Evolutionary conservation across 352 stramenopile genomes (phyloP).

Genomic region (Blastocystis hominis): DNA sequence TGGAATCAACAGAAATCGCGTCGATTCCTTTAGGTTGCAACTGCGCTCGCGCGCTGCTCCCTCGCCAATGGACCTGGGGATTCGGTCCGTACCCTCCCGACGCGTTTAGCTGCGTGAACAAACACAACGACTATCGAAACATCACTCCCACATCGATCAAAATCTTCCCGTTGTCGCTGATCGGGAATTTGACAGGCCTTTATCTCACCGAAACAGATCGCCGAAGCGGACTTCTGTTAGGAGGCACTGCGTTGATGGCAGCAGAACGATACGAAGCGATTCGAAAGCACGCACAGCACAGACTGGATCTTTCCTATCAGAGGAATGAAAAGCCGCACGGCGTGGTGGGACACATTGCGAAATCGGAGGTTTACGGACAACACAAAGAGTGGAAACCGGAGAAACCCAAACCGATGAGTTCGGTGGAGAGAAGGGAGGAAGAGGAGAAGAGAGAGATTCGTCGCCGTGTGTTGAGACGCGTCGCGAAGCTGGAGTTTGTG

Average conservation of each 20-base stretch:
- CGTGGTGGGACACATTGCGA: not conserved
- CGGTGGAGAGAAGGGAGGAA: not conserved
- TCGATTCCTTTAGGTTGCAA: conserved; percentile 42
- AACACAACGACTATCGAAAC: conserved; percentile 26
- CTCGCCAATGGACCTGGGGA: not conserved
- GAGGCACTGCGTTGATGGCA: not conserved
- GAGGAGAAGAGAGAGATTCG: not conserved
- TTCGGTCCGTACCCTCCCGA: conserved; percentile 32
- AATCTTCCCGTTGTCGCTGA: conserved; percentile 15
- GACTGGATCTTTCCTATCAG: not conserved
- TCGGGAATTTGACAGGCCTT: conserved; percentile 16
- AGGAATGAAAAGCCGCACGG: not conserved
- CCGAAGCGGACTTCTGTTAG: conserved; percentile 1
- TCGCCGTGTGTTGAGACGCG: not conserved
- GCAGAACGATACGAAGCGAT: not conserved
- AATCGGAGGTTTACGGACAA: not conserved
- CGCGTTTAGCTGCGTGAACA: not conserved
- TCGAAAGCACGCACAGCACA: not conserved
- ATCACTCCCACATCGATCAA: conserved; percentile 48
- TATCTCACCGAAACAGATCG: not conserved
- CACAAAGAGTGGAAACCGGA: not conserved
- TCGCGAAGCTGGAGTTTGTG: not conserved
- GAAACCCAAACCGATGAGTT: too few species aligned
- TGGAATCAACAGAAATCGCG: not conserved
- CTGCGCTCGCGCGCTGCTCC: conserved; percentile 17